A percentile compares a stretch with the other conserved stretches of the same genome.
phyloP scores from a whole-genome alignment of 2,329 filamentous ascomycete genomes.

The Madurella mycetomatis region DNA sequence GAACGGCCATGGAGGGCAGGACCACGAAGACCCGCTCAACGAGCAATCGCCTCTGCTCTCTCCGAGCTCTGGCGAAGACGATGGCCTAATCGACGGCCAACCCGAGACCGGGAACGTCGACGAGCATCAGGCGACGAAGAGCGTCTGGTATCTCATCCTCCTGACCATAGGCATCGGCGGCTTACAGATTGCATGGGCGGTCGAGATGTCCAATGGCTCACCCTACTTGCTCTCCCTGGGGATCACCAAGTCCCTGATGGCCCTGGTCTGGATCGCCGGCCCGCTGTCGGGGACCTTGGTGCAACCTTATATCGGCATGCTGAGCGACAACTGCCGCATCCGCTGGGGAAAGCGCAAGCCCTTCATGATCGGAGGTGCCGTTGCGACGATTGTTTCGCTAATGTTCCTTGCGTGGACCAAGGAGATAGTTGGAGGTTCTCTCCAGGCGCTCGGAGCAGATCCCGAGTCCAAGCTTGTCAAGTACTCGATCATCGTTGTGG shows the following conservation, averaged over 20 bases:
- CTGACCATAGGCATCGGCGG: conserved; percentile 84
- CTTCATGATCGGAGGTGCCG: conserved; percentile 69
- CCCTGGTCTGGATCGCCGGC: conserved; percentile 79
- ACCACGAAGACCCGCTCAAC: conserved; percentile 30
- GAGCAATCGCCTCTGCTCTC: conserved; percentile 50
- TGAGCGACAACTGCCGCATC: conserved; percentile 72
- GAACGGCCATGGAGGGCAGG: conserved; percentile 19
- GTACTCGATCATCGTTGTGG: conserved; percentile 66
- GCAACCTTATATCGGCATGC: conserved; percentile 77
- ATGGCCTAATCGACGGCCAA: conserved; percentile 33
- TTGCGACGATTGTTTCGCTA: conserved; percentile 63
- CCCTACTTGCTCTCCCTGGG: conserved; percentile 76
- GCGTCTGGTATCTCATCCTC: conserved; percentile 77
- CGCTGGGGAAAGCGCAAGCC: conserved; percentile 75
- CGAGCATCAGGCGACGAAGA: conserved; percentile 64
- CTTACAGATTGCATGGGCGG: conserved; percentile 91
- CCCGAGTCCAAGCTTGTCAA: conserved; percentile 61
- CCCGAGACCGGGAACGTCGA: conserved; percentile 40
- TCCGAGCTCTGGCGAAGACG: conserved; percentile 32
- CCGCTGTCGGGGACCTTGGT: conserved; percentile 74
- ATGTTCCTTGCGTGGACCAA: conserved; percentile 69
- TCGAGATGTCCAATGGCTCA: conserved; percentile 90
- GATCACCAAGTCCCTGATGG: conserved; percentile 76
- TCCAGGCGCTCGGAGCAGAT: conserved; percentile 67
- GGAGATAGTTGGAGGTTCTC: conserved; percentile 64